These are phyloP conservation scores for Penicillium roqueforti DNA, from an alignment of 495 filamentous ascomycete genomes.

Conservation along the genomic window DNA sequence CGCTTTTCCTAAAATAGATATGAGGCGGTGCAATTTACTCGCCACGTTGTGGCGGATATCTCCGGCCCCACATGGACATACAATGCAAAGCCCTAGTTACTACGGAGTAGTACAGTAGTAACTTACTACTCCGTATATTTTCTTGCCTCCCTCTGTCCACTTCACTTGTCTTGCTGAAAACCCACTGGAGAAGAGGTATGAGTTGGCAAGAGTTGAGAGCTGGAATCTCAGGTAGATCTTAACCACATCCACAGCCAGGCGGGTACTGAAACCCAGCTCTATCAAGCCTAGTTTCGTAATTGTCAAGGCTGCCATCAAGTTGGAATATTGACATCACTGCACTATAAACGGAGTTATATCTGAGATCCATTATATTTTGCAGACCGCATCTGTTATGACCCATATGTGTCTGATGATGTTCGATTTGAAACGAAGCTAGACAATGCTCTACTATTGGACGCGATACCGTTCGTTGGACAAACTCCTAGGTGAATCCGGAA, in stretches of 20 bases:
- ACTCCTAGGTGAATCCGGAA: background rate
- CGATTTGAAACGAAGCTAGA: conserved; percentile 15
- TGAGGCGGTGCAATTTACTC: conserved; percentile 1
- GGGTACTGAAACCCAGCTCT: conserved; percentile 4
- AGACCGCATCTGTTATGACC: conserved; percentile 10
- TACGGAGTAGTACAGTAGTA: too few relatives aligned
- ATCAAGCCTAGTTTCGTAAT: background rate
- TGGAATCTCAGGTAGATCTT: background rate
- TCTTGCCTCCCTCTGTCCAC: background rate
- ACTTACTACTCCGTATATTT: background rate
- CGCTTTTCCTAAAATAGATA: conserved; percentile 6
- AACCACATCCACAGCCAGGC: background rate
- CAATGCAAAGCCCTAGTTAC: background rate
- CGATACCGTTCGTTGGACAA: background rate
- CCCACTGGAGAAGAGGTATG: background rate
- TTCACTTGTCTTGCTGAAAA: background rate
- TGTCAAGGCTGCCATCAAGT: background rate
- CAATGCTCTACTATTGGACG: background rate
- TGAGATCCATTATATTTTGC: background rate
- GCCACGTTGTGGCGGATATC: conserved; percentile 11
- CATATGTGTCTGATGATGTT: conserved; percentile 5
- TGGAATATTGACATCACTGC: background rate
- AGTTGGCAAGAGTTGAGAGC: background rate
- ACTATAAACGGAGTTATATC: background rate
- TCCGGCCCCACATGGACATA: conserved; percentile 1